Evolutionary conservation across 345 rosid genomes (phyloP), one percentile per base, ranked within the genome.

Genomic region (Camelina hispida): DNA sequence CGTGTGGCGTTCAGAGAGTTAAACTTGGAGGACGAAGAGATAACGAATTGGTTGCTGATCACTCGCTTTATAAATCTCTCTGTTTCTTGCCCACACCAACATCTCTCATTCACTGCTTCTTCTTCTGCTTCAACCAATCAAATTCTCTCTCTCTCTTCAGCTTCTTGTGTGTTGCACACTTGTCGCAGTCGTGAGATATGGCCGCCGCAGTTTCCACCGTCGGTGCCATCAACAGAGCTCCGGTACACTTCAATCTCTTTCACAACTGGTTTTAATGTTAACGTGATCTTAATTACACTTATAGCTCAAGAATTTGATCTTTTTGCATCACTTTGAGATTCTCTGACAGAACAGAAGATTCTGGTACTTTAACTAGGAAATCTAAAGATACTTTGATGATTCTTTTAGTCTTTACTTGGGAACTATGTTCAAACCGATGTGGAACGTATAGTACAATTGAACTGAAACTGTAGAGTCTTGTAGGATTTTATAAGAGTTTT

Each of bases 171-270:
- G 50, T 4, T 15, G 32, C 58, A 44, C 72, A 64, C 71, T 77
- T 20, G 55, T 37, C 73, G 56, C 68, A 58, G 66, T 63, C 68
- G 44, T 67, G 68, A 68, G 38, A 25, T 17, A 94, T 94, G 98
- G 96, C 97, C 62, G 79, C 97, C 32, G 82, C 97, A 47, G 82
- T 90, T 75, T 81, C 98, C 74, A 90, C 97, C 62, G 79, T 86
- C 58, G 97, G 95, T 81, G 82, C 87, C 25, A 84, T 87, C 81
- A 93, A 87, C 84, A 70, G 88, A 62, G 82, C 89, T 32, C 94
- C 86, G 87, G 97, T 91, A 87, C 42, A 18, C 9, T 42, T 47
- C 4, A 16, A 38, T 40, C 68, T 50, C 17, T 44, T 9, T 37
- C 37, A 22, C 2, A 62, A 10, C 4, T 40, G 25, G 50, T 50